These are phyloP conservation scores for Mangifera indica DNA, from an alignment of 345 rosid genomes.

Conservation along the genomic window DNA sequence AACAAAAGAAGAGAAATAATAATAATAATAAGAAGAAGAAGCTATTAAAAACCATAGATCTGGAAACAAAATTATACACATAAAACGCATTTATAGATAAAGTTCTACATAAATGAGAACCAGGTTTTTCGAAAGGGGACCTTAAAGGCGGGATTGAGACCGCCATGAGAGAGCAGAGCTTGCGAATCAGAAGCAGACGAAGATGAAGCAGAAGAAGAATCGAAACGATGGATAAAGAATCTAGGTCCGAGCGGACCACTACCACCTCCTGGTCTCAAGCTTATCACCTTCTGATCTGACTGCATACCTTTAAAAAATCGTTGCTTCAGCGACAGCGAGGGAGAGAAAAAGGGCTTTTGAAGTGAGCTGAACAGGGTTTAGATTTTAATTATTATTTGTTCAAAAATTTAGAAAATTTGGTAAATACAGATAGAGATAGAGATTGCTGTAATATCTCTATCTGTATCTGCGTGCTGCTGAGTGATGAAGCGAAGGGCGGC, in stretches of 20 bases:
- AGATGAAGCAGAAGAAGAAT: slow-evolving; percentile 7
- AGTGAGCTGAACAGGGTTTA: neutral
- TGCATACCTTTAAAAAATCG: slow-evolving; percentile 19
- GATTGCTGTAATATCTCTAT: too few species aligned
- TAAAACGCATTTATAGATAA: neutral
- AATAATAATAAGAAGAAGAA: too few species aligned
- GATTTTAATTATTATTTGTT: neutral
- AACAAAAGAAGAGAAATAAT: too few species aligned
- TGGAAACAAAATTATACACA: neutral
- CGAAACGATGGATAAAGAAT: slow-evolving; percentile 25
- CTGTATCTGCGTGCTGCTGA: too few species aligned
- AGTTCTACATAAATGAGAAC: neutral
- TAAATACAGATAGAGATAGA: slow-evolving; percentile 11
- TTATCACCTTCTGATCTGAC: slow-evolving; percentile 34
- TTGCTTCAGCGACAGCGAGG: neutral
- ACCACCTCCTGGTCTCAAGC: slow-evolving; percentile 38
- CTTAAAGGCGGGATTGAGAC: slow-evolving; percentile 13
- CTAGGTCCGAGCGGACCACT: slow-evolving; percentile 23
- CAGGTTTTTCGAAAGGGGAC: slow-evolving; percentile 9
- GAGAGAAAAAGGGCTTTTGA: neutral
- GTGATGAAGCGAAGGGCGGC: too few species aligned
- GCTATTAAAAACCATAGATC: slow-evolving; percentile 3
- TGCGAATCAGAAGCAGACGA: slow-evolving; percentile 12
- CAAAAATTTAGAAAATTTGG: neutral
- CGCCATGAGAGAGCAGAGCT: slow-evolving; percentile 9